Evolutionary conservation across 306 rosid species (phyloP).

Genomic region (Gastrolobium villosum): DNA sequence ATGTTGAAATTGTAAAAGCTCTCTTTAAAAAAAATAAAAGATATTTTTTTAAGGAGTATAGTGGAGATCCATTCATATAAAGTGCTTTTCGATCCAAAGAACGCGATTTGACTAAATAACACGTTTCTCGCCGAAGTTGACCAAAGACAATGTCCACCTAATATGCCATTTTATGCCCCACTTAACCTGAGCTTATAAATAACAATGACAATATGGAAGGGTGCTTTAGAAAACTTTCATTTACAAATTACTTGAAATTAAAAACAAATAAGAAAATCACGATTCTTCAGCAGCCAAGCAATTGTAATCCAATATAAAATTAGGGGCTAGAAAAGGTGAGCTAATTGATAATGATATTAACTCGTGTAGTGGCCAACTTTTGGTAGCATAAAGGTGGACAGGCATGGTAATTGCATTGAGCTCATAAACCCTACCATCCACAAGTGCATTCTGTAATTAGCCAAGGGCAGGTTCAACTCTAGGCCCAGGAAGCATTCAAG

Average conservation of each 20-base stretch:
- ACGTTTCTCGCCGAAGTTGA: slow-evolving; percentile 54
- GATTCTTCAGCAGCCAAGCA: slow-evolving; percentile 2
- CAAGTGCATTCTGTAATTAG: slow-evolving; percentile 13
- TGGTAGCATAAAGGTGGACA: slow-evolving; percentile 40
- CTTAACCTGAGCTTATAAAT: slow-evolving; percentile 40
- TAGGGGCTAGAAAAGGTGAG: slow-evolving; percentile 38
- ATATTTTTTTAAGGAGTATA: slow-evolving; percentile 4
- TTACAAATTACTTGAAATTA: background rate
- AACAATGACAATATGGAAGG: slow-evolving; percentile 19
- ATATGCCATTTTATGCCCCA: slow-evolving; percentile 40
- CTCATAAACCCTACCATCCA: slow-evolving; percentile 39
- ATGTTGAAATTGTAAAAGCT: slow-evolving; percentile 30
- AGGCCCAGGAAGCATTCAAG: background rate
- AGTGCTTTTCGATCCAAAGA: slow-evolving; percentile 38
- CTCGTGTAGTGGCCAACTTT: slow-evolving; percentile 27
- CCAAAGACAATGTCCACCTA: slow-evolving; percentile 52
- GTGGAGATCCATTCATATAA: slow-evolving; percentile 36
- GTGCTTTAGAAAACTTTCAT: background rate
- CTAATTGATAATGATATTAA: slow-evolving; percentile 12
- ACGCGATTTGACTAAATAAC: slow-evolving; percentile 59
- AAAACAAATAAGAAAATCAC: background rate
- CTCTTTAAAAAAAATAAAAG: background rate
- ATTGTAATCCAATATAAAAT: slow-evolving; percentile 38
- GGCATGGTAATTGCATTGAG: slow-evolving; percentile 45
- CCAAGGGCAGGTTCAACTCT: slow-evolving; percentile 15